These are phyloP conservation scores for Heliocybe sulcata DNA, from an alignment of 1,284 basidiomycete genomes.

Conservation along the genomic window DNA sequence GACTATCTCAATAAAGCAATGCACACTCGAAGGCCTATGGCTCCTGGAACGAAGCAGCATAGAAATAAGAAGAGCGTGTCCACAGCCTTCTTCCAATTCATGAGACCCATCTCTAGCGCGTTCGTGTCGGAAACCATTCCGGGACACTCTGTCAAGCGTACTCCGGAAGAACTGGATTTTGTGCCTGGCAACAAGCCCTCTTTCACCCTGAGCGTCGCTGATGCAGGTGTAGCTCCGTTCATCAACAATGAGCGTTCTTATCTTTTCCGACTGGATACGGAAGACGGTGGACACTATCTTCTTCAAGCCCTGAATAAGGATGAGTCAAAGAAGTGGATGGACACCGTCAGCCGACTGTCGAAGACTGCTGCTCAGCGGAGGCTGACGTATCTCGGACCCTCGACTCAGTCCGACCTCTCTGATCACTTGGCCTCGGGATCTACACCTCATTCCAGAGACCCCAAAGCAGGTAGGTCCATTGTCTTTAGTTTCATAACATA, in stretches of 20 bases:
- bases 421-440: constrained; percentile 59
- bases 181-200: constrained; percentile 60
- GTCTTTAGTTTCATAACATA: neutral
- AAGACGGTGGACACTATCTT: constrained; percentile 78
- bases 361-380: constrained; percentile 68
- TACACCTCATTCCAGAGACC: constrained; percentile 38
- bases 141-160: constrained; percentile 39
- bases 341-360: constrained; percentile 61
- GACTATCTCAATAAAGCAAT: constrained; percentile 68
- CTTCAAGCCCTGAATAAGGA: constrained; percentile 61
- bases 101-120: constrained; percentile 81
- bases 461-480: constrained; percentile 48
- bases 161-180: constrained; percentile 70
- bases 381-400: constrained; percentile 72
- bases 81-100: constrained; percentile 70
- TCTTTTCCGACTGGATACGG: constrained; percentile 74
- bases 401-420: constrained; percentile 58
- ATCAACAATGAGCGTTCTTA: constrained; percentile 76
- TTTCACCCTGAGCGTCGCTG: constrained; percentile 64
- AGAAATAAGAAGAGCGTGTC: constrained; percentile 80
- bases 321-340: constrained; percentile 72
- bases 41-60: constrained; percentile 53
- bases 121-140: constrained; percentile 56
- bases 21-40: constrained; percentile 40
- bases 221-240: constrained; percentile 59